Evolutionary conservation across 75 land plant species (phyloP), one percentile per base, ranked within the genome.

Genomic region (Ceratopteris richardii): DNA sequence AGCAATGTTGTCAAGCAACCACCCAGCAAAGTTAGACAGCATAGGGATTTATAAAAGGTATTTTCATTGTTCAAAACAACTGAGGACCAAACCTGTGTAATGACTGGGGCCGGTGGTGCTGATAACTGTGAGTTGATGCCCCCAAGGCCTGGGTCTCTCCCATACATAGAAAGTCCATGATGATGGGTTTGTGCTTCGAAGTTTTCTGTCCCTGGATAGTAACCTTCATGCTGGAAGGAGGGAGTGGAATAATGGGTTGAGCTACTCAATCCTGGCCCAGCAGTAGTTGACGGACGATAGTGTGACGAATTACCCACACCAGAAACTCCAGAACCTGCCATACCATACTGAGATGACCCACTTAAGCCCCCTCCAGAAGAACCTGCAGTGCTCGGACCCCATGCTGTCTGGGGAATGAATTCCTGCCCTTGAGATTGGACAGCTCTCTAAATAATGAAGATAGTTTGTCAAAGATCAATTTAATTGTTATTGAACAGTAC

Each of bases 121-220:
- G 72, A 67, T 9, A 62, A 29, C 18, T 33, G 42, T 7, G 13
- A 21, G 29, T 28, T 61, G 13, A 43, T 42, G 3, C 30, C 41
- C 54, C 54, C 66, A 3, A 61, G 21, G 20, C 54, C 54, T 36
- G 72, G 72, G 57, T 69, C 72, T 29, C 72, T 63, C 28, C 72
- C 72, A 56, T 69, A 69, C 14, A 69, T 25, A n/a, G 72, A 69
- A 31, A 69, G 57, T 17, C 72, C 72, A 56, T 69, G 72, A 48
- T 69, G 72, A 29, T 62, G 66, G 33, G 40, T 62, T n/a, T 61
- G 46, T n/a, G 63, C 9, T 1, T 61, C 63, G 23, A n/a, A 52
- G 18, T 18, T 26, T 3, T 52, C 54, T 52, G 29, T 3, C 22
- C 28, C 9, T 52, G 24, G 54, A 14, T 52, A 52, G 14, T 46